Evolutionary conservation across 495 filamentous ascomycete genomes (phyloP), one percentile per base, ranked within the genome.

Genomic region (Hypoxylon rickii): DNA sequence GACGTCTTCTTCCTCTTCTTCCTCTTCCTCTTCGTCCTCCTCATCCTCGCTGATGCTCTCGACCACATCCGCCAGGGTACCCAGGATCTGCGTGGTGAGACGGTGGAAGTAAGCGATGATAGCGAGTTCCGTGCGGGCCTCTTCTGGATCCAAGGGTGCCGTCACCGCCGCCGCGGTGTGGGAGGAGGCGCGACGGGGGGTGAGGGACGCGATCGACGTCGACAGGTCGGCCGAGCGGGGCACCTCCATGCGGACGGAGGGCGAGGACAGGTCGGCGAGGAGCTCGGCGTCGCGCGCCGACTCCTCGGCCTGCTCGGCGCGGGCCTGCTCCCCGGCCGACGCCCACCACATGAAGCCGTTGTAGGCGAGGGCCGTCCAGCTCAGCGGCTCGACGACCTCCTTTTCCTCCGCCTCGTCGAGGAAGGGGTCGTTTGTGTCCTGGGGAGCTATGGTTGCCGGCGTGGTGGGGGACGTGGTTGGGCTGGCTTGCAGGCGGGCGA

Each of bases 261-360:
- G 73, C 61, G 57, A 70, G 49, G 51, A 67, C 24, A 73, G 58
- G 48, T 76, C 81, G 37, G 66, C 77, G 19, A 82, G 70, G 10
- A 82, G 74, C 6, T 64, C 66, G 40, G 62, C 71, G 67, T 76
- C 81, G 68, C 66, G 70, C n/a, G 70, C 69, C 39, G 70, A 65
- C 53, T 78, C 76, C 32, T 83, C 78, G 16, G 76, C 69, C 32
- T 79, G 72, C 12, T 74, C 71, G 26, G 76, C 68, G 17, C 83
- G 80, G 1, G 86, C 79, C 68, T 89, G 84, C 70, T 97, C 94
- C 40, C 94, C 94, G 0, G 94, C 94, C 1, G 90, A 92, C 0
- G 94, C 94, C 94, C 94, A 98, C 93, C 93, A 98, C 74, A 97
- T 92, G 76, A 97, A 96, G 3, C 88, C 87, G 19, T 81, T 84